Base-by-base conservation (phyloP, 495 filamentous ascomycete species). In the Hyaloscypha variabilis region DNA sequence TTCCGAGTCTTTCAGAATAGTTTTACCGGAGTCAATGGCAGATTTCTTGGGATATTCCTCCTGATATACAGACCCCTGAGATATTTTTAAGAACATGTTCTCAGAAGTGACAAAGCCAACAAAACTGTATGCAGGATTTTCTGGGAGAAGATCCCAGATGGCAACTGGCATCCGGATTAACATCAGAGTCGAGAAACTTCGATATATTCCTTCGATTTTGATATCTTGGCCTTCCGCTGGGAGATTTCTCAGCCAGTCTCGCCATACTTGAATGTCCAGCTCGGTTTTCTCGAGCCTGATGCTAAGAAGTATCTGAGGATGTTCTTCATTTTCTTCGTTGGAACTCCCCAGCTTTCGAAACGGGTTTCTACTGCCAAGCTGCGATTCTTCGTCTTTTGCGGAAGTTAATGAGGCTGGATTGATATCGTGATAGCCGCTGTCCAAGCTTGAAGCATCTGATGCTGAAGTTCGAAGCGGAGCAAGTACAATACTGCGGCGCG, bases 91-190 rank as follows among this genome's bases (percentile, higher is more conserved):
- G n/a, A n/a, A n/a, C n/a, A n/a, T n/a, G n/a, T 65, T 66, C 26
- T 42, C 30, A 11, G 58, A 61, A 17, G 49, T 60, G 1, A 65
- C 53, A 64, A 46, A 64, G 23, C 62, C 62, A 25, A 64, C 53
- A 49, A 64, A 64, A 23, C 2, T 46, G 51, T 64, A 64, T 1
- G 62, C 62, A 10, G 29, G 10, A 24, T 50, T 64, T 5, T 58
- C 5, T 6, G 62, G 62, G 1, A 64, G 53, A 2, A 64, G 24
- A 23, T 56, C n/a, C 62, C 62, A 64, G n/a, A 49, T 21, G 1
- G 31, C 23, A 21, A 64, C 52, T 25, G 62, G 62, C 23, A 64
- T 46, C 3, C 31, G 29, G 1, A 64, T 26, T 11, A 64, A 28
- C 1, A 64, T 24, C 2, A 64, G 53, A 1, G 29, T 57, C 2